A percentile compares a stretch with the other conserved stretches of the same genome.
Evolutionary conservation across 805 yeast species (phyloP).

Genomic region (Candida boleticola): DNA sequence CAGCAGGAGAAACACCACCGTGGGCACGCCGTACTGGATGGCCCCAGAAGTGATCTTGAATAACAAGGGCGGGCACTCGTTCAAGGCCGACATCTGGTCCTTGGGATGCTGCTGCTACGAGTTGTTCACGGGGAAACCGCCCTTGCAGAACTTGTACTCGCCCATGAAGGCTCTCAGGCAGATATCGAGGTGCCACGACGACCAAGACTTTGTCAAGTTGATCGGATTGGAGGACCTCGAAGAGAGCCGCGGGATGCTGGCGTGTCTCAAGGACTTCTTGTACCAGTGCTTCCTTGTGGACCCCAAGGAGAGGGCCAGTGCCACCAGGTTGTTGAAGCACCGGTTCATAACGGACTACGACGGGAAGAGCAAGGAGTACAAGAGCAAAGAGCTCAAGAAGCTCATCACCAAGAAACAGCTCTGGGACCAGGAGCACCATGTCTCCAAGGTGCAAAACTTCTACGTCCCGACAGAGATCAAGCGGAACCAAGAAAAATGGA

Average conservation of each 20-base stretch:
- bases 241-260: slow-evolving; percentile 23
- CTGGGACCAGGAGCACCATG: slow-evolving; percentile 41
- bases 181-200: slow-evolving; percentile 30
- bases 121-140: slow-evolving; percentile 70
- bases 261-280: slow-evolving; percentile 29
- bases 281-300: slow-evolving; percentile 32
- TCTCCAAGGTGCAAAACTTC: slow-evolving; percentile 25
- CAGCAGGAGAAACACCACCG: slow-evolving; percentile 43
- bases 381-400: slow-evolving; percentile 20
- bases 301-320: slow-evolving; percentile 30
- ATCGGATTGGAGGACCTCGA: slow-evolving; percentile 20
- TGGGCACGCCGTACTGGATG: slow-evolving; percentile 66
- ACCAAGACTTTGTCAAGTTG: slow-evolving; percentile 30
- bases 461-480: slow-evolving; percentile 38
- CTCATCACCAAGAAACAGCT: slow-evolving; percentile 33
- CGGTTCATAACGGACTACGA: slow-evolving; percentile 24
- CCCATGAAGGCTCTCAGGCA: slow-evolving; percentile 46
- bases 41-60: slow-evolving; percentile 59
- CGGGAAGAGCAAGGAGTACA: slow-evolving; percentile 8
- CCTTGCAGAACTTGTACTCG: slow-evolving; percentile 43
- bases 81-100: slow-evolving; percentile 76
- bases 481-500: slow-evolving; percentile 32
- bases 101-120: slow-evolving; percentile 78
- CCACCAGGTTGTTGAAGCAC: slow-evolving; percentile 31
- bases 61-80: slow-evolving; percentile 54